Conservation (phyloP, 2,329 filamentous ascomycete genomes). For the Xylariaceae sp. region DNA sequence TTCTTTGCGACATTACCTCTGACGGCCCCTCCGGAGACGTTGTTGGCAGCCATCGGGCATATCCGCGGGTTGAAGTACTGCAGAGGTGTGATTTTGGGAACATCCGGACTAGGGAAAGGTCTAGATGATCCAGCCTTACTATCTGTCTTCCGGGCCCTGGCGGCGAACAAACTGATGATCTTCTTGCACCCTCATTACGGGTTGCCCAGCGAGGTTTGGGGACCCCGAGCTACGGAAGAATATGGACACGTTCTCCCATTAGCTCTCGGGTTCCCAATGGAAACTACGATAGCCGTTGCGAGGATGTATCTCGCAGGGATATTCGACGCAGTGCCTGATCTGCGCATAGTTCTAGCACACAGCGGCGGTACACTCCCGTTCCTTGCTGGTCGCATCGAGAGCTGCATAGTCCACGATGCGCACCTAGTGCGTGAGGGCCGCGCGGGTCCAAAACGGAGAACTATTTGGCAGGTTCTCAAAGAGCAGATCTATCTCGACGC, state of each 20-base stretch:
- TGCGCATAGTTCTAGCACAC: constrained; percentile 80
- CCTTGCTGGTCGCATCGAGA: constrained; percentile 83
- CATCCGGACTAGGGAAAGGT: constrained; percentile 73
- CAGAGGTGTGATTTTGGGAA: constrained; percentile 85
- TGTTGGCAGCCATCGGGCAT: constrained; percentile 64
- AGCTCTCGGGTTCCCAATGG: constrained; percentile 83
- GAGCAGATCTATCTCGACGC: constrained; percentile 86
- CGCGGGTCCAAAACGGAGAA: constrained; percentile 44
- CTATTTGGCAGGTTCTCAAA: constrained; percentile 55
- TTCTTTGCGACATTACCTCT: constrained; percentile 82
- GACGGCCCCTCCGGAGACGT: constrained; percentile 59
- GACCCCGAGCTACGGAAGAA: constrained; percentile 60
- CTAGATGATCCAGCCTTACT: constrained; percentile 75
- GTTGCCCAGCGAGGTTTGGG: constrained; percentile 76
- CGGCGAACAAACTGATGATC: constrained; percentile 62
- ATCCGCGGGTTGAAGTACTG: constrained; percentile 63
- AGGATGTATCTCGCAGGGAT: constrained; percentile 85
- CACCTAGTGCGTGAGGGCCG: constrained; percentile 66
- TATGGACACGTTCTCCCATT: constrained; percentile 88
- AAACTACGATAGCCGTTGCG: constrained; percentile 87
- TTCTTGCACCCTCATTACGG: constrained; percentile 95
- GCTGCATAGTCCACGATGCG: constrained; percentile 79
- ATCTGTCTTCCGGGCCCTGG: constrained; percentile 68
- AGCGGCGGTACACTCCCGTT: constrained; percentile 88
- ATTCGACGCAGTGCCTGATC: constrained; percentile 68